Percentiles rank a stretch among this genome's conserved stretches.
These are phyloP conservation scores for Pterocarpus santalinus DNA, from an alignment of 306 rosid genomes.

Conservation along the genomic window DNA sequence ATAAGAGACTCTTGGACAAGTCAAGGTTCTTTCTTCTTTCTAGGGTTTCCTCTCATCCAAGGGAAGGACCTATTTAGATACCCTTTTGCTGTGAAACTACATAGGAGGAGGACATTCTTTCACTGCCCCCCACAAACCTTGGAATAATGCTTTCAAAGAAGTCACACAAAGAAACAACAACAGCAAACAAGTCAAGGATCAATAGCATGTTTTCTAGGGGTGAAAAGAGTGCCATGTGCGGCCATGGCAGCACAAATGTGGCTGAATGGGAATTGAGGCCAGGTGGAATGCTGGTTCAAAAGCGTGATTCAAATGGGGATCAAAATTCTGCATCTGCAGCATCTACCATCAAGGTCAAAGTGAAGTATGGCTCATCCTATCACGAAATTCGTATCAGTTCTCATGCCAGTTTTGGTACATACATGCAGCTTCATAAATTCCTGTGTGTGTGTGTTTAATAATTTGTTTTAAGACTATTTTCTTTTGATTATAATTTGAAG, in stretches of 20 bases:
- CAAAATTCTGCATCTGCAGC: conserved; percentile 44
- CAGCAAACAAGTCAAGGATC: conserved; percentile 41
- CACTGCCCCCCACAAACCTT: conserved; percentile 20
- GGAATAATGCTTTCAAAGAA: conserved; percentile 25
- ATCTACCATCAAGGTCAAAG: conserved; percentile 66
- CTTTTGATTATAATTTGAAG: background rate
- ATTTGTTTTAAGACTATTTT: background rate
- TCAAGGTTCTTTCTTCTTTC: conserved; percentile 56
- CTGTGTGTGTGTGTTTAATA: too few species aligned
- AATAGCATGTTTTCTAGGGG: conserved; percentile 50
- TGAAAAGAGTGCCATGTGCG: conserved; percentile 36
- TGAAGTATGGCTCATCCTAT: conserved; percentile 66
- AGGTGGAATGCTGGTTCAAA: conserved; percentile 93
- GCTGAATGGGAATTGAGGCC: conserved; percentile 78
- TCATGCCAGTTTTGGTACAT: conserved; percentile 87
- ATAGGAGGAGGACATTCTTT: conserved; percentile 6
- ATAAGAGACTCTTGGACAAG: conserved; percentile 44
- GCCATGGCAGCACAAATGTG: background rate
- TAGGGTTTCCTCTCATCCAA: conserved; percentile 50
- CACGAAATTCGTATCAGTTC: conserved; percentile 71
- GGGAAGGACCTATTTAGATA: conserved; percentile 50
- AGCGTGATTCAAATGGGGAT: conserved; percentile 57
- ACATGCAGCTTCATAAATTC: background rate
- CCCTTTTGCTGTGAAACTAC: conserved; percentile 21
- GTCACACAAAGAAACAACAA: conserved; percentile 31